Evolutionary conservation across 2,329 filamentous ascomycete genomes (phyloP).

Genomic region (Onygenales sp.): DNA sequence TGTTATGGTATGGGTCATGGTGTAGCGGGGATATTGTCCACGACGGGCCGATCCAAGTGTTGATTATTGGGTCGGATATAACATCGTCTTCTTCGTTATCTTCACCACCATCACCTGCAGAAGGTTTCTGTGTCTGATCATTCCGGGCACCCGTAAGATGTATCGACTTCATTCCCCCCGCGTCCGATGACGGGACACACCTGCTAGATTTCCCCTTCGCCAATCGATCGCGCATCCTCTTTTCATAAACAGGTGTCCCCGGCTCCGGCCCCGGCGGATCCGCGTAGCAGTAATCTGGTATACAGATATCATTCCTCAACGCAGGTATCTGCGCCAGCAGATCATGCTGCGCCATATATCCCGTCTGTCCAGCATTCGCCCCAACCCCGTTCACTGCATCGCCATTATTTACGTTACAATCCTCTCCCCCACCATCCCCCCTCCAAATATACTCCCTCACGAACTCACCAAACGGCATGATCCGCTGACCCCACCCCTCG

Average conservation of each 20-base stretch:
- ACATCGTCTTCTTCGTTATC: conserved; percentile 6
- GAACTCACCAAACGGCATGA: conserved; percentile 67
- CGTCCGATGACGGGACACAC: not conserved
- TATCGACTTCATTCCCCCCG: not conserved
- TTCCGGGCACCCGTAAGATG: not conserved
- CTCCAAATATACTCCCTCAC: conserved; percentile 50
- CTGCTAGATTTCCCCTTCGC: conserved; percentile 3
- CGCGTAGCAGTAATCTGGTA: conserved; percentile 80
- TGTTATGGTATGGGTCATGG: conserved; percentile 88
- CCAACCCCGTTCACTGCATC: not conserved
- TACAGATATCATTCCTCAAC: conserved; percentile 63
- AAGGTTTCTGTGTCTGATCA: not conserved
- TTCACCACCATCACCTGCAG: not conserved
- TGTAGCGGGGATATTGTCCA: conserved; percentile 88
- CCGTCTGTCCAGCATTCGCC: conserved; percentile 34
- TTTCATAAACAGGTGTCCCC: conserved; percentile 36
- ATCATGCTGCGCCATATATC: conserved; percentile 88
- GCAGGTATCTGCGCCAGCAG: conserved; percentile 73
- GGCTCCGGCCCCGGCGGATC: conserved; percentile 49
- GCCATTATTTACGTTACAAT: not conserved
- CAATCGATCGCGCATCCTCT: conserved; percentile 22
- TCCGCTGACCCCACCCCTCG: conserved; percentile 69
- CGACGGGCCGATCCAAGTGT: conserved; percentile 86
- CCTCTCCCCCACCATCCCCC: conserved; percentile 1
- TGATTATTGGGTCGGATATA: conserved; percentile 54